Evolutionary conservation across 805 yeast species (phyloP).

Genomic region (Metschnikowia orientalis): DNA sequence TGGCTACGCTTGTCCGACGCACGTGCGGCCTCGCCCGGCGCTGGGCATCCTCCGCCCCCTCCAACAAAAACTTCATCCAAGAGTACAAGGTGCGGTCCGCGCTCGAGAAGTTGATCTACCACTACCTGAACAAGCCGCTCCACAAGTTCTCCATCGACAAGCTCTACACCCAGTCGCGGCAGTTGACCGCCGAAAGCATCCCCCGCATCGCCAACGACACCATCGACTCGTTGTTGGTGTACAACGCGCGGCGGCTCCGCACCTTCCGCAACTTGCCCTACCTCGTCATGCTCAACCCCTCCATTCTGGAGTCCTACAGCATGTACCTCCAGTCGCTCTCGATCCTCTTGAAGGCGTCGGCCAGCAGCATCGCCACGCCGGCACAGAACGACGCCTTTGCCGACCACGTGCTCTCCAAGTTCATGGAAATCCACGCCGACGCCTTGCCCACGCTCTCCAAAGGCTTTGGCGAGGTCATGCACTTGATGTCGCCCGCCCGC

Average conservation of each 20-base stretch:
- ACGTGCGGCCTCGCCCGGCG: background rate
- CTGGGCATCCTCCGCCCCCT: background rate
- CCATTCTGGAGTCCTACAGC: constrained; percentile 72
- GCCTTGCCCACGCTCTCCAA: constrained; percentile 76
- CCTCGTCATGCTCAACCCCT: constrained; percentile 80
- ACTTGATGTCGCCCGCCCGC: constrained; percentile 41
- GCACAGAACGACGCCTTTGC: constrained; percentile 55
- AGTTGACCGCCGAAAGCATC: constrained; percentile 35
- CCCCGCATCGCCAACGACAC: constrained; percentile 51
- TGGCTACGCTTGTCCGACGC: background rate
- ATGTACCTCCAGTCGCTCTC: constrained; percentile 67
- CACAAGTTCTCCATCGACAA: constrained; percentile 52
- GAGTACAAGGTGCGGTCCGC: constrained; percentile 57
- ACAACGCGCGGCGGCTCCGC: constrained; percentile 66
- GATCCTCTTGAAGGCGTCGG: constrained; percentile 29
- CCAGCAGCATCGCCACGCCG: constrained; percentile 39
- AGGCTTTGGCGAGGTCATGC: constrained; percentile 69
- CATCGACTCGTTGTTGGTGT: constrained; percentile 49
- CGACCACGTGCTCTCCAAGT: constrained; percentile 44
- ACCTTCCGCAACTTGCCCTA: constrained; percentile 77
- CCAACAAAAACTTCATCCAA: constrained; percentile 34
- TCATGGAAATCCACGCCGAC: constrained; percentile 76
- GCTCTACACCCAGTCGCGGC: constrained; percentile 39
- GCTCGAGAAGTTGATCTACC: constrained; percentile 54
- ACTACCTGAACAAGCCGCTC: constrained; percentile 49